Evolutionary conservation across 441 rosid species (phyloP), one percentile per base, ranked within the genome.

Genomic region (Biscutella laevigata): DNA sequence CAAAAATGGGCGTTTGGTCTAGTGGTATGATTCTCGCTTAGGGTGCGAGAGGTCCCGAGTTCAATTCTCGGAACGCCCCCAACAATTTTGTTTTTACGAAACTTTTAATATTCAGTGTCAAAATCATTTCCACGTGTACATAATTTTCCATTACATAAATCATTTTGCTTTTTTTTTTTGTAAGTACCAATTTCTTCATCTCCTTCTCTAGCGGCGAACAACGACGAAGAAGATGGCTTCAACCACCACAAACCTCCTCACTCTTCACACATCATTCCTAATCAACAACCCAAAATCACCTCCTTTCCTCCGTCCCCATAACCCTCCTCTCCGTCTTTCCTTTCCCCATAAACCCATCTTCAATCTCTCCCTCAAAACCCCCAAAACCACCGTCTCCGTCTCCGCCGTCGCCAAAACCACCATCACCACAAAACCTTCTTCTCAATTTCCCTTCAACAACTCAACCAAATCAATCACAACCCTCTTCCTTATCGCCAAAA

Each of bases 11-110:
- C 78, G 69, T 78, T 78, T 78, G 83, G 81, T 78, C 85, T 76
- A 77, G 82, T 79, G 86, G 88, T 71, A 80, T 80, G 86, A 86
- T 79, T 80, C 82, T 83, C 78, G 78, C 86, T 74, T 87, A 68
- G 86, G 83, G 83, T 82, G 83, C 71, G 74, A 80, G 86, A 82
- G 86, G 94, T 78, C 87, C 81, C 77, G 71, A 78, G 82, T 80
- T 82, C 79, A 59, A 87, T 82, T 75, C 78, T 82, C 82, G 70
- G 78, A 80, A 80, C 70, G 80, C 84, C 84, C 90, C 87, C 0
- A 0, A n/a, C n/a, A n/a, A n/a, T n/a, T n/a, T n/a, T n/a, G n/a
- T n/a, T n/a, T n/a, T n/a, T n/a, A n/a, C n/a, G n/a, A n/a, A n/a
- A n/a, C n/a, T n/a, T n/a, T n/a, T n/a, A n/a, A n/a, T n/a, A n/a